These are phyloP conservation scores for Ogataea chonburiensis DNA, from an alignment of 805 yeast genomes.

Conservation along the genomic window DNA sequence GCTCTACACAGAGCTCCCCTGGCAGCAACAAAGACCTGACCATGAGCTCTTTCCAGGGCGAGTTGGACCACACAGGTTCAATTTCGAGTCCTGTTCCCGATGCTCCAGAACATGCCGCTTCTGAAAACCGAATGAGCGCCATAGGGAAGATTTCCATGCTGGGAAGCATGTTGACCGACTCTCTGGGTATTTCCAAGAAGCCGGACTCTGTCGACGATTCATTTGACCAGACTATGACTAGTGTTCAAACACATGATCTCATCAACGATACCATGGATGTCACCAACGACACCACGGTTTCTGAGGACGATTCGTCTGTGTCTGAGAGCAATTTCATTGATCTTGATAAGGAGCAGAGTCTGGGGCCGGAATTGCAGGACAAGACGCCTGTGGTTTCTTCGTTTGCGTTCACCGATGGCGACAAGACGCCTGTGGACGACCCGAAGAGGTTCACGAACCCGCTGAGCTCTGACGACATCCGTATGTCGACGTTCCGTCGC, in stretches of 20 bases:
- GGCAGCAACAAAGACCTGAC: conserved; percentile 13
- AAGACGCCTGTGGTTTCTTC: conserved; percentile 13
- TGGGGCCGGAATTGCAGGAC: conserved; percentile 7
- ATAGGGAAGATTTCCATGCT: conserved; percentile 12
- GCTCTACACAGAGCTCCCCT: conserved; percentile 23
- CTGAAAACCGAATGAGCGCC: conserved; percentile 1
- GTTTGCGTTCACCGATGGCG: conserved; percentile 18
- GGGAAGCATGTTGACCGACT: conserved; percentile 15
- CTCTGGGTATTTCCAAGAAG: conserved; percentile 14
- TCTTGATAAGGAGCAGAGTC: conserved; percentile 16
- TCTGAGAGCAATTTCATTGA: conserved; percentile 28
- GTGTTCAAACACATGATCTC: conserved; percentile 17
- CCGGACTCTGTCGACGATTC: conserved; percentile 8
- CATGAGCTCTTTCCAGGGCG: conserved; percentile 21
- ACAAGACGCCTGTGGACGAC: conserved; percentile 25
- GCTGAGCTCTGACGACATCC: conserved; percentile 14
- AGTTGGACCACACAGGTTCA: conserved; percentile 11
- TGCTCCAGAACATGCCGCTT: conserved; percentile 1
- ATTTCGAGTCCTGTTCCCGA: conserved; percentile 4
- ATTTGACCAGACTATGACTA: conserved; percentile 15
- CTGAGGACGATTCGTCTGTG: conserved; percentile 21
- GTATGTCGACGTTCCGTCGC: conserved; percentile 17
- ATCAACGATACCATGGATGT: conserved; percentile 5
- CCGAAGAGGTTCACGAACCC: conserved; percentile 24
- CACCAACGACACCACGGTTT: conserved; percentile 6